Evolutionary conservation across 768 basidiomycete genomes (phyloP), one percentile per base, ranked within the genome.

Genomic region (Pisolithus tinctorius): DNA sequence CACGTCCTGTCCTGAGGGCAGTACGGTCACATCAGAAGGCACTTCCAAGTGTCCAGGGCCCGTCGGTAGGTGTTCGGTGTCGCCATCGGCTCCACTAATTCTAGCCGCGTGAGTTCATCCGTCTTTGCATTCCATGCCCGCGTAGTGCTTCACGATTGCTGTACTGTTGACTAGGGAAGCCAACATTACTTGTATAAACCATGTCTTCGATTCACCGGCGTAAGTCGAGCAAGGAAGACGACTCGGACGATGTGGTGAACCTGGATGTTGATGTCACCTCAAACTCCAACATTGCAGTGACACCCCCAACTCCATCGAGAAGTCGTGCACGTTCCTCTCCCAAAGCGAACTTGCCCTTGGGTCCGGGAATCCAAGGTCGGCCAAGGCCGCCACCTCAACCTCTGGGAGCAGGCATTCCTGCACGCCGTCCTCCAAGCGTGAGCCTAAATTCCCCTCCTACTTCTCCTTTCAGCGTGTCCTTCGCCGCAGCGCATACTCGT

Each of bases 171-270:
- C 43, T 29, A 45, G 43, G 25, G 34, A 10, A 4, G 8, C 26
- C 42, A 27, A 10, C 25, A 13, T 6, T 30, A 45, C 5, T 43
- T 17, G 40, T 7, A 20, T 25, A 8, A 27, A 9, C 23, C 7
- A 55, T 55, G 53, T 51, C 57, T 38, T 14, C 54, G 16, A 56
- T 72, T 40, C 78, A 79, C 59, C 60, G 70, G 55, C 69, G 75
- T 52, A 76, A 74, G 60, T 71, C 74, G 4, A 78, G 78, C 60
- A 69, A 65, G 52, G 74, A 73, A 49, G 65, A 69, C 49, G 47
- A 31, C 7, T 20, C 20, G 20, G 66, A 66, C 46, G 70, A 71
- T n/a, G 48, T 56, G 9, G 45, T 62, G 27, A 48, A 58, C 39
- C 48, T 51, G 17, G 38, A 43, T 20, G 16, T 16, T 2, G 20